Percentiles rank a stretch among this genome's conserved stretches.
Conservation (phyloP, 2,329 filamentous ascomycete species). For the Neopestalotiopsis sp. region DNA sequence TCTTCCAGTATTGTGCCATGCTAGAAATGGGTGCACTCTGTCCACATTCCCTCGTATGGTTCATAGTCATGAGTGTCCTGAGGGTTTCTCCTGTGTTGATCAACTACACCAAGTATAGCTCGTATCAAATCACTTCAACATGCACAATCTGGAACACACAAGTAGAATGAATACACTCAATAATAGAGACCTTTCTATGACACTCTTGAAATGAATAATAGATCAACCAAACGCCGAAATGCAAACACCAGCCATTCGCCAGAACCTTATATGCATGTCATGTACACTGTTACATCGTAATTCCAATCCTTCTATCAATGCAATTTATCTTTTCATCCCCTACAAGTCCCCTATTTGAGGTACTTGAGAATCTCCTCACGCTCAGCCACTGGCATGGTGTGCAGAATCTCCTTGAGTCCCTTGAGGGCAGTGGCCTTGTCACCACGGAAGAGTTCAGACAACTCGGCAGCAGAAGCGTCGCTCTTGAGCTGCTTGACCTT, state of each 20-base stretch:
- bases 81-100: no score
- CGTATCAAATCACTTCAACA: no score
- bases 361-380: slow-evolving; percentile 79
- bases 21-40: no score
- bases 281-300: slow-evolving; percentile 5
- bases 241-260: slow-evolving; percentile 9
- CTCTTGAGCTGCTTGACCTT: slow-evolving; percentile 86
- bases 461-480: slow-evolving; percentile 63
- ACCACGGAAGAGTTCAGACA: slow-evolving; percentile 48
- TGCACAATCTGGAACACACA: not conserved
- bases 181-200: not conserved
- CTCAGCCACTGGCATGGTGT: slow-evolving; percentile 86
- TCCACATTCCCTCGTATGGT: no score
- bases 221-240: not conserved
- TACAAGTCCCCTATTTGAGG: slow-evolving; percentile 43
- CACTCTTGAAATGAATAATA: slow-evolving; percentile 1
- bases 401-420: slow-evolving; percentile 84
- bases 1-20: no score
- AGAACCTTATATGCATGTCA: slow-evolving; percentile 4
- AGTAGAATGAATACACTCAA: not conserved
- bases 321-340: not conserved
- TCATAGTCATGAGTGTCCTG: no score
- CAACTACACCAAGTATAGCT: no score
- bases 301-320: not conserved
- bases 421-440: slow-evolving; percentile 74